Evolutionary conservation across 768 basidiomycete genomes (phyloP), one percentile per base, ranked within the genome.

Genomic region (Artomyces pyxidatus): DNA sequence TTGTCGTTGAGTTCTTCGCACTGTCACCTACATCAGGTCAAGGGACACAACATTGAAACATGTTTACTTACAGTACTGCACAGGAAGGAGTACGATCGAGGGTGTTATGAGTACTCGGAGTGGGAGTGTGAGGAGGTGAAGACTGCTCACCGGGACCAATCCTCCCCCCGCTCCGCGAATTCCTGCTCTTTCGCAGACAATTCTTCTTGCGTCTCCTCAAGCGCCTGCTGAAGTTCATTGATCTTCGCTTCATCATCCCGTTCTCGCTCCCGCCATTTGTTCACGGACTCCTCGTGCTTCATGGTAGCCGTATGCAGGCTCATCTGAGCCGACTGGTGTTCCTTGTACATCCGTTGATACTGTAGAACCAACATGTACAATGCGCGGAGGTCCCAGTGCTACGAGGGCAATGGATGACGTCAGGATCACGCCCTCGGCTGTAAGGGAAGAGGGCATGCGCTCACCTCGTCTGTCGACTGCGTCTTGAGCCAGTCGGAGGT

Each of bases 301-400:
- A 11, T 54, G 28, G 53, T 54, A 27, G 42, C 48, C 28, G 54
- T 52, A 4, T 46, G 55, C 7, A 55, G 46, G 26, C 12, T 41
- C 17, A 55, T 50, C 14, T 47, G 48, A 4, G 56, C 56, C 12
- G 49, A 38, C 30, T 55, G 53, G 32, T 57, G 50, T 11, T 57
- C 56, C 38, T 57, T 57, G 42, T 55, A 48, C 56, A 55, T 55
- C 45, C 53, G 43, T 14, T 57, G 53, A 40, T 57, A 57, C 37
- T 49, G 53, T 25, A 48, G 39, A 29, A 57, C 46, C 22, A 57
- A 50, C 23, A 57, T 38, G 47, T 57, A 57, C 27, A 55, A 47
- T 7, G 54, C 56, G 3, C 56, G 49, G 19, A 57, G 50, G 37
- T 57, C 56, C 56, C 56, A 57, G 27, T 57, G 56, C 56, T 55